Conservation (phyloP, 208 protist species). For the Crithidia thermophila region DNA sequence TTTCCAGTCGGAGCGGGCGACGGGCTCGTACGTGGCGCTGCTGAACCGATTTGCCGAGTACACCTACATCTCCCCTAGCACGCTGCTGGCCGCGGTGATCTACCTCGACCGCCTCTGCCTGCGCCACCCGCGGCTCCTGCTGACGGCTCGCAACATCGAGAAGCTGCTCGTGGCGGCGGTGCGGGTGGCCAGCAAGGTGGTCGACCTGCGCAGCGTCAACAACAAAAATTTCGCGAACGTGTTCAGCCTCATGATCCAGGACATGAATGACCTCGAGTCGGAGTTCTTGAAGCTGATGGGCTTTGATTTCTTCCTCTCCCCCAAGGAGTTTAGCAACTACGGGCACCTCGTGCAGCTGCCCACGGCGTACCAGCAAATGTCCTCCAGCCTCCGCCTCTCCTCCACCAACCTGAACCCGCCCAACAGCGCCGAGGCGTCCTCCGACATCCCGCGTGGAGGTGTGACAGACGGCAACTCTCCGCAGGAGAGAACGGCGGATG, state of each 20-base stretch:
- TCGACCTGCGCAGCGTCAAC: constrained; percentile 87
- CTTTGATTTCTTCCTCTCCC: constrained; percentile 80
- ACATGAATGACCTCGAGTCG: constrained; percentile 82
- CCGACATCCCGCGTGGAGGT: neutral
- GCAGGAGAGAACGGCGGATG: neutral
- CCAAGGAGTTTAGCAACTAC: constrained; percentile 78
- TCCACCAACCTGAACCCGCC: constrained; percentile 12
- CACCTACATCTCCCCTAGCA: constrained; percentile 86
- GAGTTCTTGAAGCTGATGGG: constrained; percentile 67
- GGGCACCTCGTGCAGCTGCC: constrained; percentile 47
- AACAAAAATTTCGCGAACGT: constrained; percentile 87
- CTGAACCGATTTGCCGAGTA: constrained; percentile 51
- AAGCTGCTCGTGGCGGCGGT: constrained; percentile 77
- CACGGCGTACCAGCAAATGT: constrained; percentile 21
- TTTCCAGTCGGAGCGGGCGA: constrained; percentile 32
- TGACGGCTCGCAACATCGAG: constrained; percentile 68
- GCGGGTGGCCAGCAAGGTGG: constrained; percentile 82
- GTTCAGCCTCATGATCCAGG: constrained; percentile 57
- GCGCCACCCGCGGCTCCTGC: constrained; percentile 49
- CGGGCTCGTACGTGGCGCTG: constrained; percentile 33
- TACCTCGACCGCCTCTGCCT: constrained; percentile 82
- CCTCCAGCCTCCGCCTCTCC: constrained; percentile 24
- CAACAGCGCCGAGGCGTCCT: neutral
- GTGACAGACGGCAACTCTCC: neutral
- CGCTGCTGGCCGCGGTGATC: constrained; percentile 75